Base-by-base conservation (phyloP, 805 yeast species). In the Pichia californica region DNA sequence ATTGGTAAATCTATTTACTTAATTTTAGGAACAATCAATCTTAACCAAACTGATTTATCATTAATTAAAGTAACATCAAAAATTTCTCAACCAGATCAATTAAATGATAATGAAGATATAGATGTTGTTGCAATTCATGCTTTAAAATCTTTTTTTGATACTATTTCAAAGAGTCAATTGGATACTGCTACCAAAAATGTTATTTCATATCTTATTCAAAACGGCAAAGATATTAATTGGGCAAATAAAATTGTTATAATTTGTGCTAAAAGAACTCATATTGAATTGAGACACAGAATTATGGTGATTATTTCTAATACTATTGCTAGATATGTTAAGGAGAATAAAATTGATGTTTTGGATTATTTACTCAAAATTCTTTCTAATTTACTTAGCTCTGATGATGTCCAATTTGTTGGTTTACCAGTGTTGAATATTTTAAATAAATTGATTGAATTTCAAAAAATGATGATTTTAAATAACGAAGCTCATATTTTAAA, bases 361-460 rank as follows among this genome's bases (percentile, higher is more conserved):
- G 53, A 48, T 14, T 54, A 48, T 31, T 37, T 62, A 16, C 52
- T 63, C 2, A 50, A 52, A 16, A 40, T 57, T 36, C 52, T 58
- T 4, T 52, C 64, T 9, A 80, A 81, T 11, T 63, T 88, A 26
- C 67, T 89, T n/a, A 71, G 82, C 1, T 81, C 93, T 0, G 57
- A 55, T 36, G 80, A 81, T 31, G 87, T 87, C 33, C 87, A 83
- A 58, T 77, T 91, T 72, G 82, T 88, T 48, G 97, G 97, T 0
- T 67, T 93, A 36, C 83, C 96, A 10, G 84, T 88, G 6, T 70
- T 88, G 31, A 98, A 89, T 58, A 74, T 85, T 31, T 70, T 84
- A 58, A 77, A 80, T 48, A 77, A 73, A 44, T 56, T 84, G 7
- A 61, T 83, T 34, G 57, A 62, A 10, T 67, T 77, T 37, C 85